Evolutionary conservation across 306 rosid species (phyloP), one percentile per base, ranked within the genome.

Genomic region (Aeschynomene evenia): DNA sequence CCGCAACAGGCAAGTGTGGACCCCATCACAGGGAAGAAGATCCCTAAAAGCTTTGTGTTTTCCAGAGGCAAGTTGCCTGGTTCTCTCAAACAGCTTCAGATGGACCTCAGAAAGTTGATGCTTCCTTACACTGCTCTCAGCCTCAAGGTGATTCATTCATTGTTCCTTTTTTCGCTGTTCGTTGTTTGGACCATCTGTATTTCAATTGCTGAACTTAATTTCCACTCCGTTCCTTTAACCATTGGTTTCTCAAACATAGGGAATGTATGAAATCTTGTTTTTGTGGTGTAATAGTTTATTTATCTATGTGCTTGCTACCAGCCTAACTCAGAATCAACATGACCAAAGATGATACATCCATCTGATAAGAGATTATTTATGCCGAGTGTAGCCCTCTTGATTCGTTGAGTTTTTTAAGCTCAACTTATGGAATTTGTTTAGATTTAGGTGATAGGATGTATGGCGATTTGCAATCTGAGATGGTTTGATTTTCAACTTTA

Each of bases 31-130:
- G 99, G 99, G 53, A 89, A 88, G 86, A 94, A 94, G 79, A 87
- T 94, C 56, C 99, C 99, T 0, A 87, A 82, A 72, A 94, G 97
- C 81, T 85, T 91, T 68, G 97, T 91, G 55, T 89, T 94, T 74
- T 64, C 91, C 0, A 80, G 97, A 76, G 97, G 95, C 50, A 91
- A 85, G 77, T 68, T 94, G 66, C 95, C 99, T 57, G 91, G 76
- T 69, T 77, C 97, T 64, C 95, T 94, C 59, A 89, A 57, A 85
- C 95, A 89, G 42, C 96, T 91, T 72, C 90, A 91, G 64, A 84
- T 85, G 87, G 99, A 95, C 79, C 84, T 91, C 76, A 89, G 96
- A 72, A 89, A 95, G 77, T 73, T 91, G 48, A 87, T 95, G 99
- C 84, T 83, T 48, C 99, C 99, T 14, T 78, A 77, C 65, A 95